These are phyloP conservation scores for Globisporangium spinosum DNA, from an alignment of 352 stramenopile genomes.

Conservation along the genomic window DNA sequence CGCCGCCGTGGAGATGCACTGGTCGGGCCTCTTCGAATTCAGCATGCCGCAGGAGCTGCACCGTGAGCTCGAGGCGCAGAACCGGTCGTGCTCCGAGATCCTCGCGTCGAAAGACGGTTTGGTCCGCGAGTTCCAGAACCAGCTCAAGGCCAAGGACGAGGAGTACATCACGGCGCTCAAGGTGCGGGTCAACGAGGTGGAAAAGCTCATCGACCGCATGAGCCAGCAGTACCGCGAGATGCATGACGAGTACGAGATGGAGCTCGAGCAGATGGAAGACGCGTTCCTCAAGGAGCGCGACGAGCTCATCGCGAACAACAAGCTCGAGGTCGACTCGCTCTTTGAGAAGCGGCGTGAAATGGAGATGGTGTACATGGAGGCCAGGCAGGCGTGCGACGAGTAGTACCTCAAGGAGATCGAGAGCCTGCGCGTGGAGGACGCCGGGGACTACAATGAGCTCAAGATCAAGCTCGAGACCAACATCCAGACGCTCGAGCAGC, in stretches of 20 bases:
- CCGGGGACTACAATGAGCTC: conserved; percentile 94
- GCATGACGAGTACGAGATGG: conserved; percentile 91
- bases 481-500: conserved; percentile 94
- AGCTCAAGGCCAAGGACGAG: conserved; percentile 93
- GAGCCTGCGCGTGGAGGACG: conserved; percentile 85
- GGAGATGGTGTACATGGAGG: conserved; percentile 93
- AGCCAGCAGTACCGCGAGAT: conserved; percentile 90
- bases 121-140: conserved; percentile 87
- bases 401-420: conserved; percentile 91
- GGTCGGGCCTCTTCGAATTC: conserved; percentile 88
- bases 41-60: conserved; percentile 93
- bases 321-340: conserved; percentile 89
- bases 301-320: conserved; percentile 87
- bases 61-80: conserved; percentile 87
- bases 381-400: conserved; percentile 88
- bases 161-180: conserved; percentile 93
- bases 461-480: conserved; percentile 97
- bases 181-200: conserved; percentile 87
- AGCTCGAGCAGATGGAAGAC: conserved; percentile 92
- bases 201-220: conserved; percentile 89
- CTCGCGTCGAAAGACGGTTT: conserved; percentile 88
- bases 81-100: conserved; percentile 85
- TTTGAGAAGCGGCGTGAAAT: conserved; percentile 91
- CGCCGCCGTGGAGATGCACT: conserved; percentile 92
- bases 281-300: conserved; percentile 92